Base-by-base conservation (phyloP, 805 yeast species). In the Zygosaccharomyces siamensis region DNA sequence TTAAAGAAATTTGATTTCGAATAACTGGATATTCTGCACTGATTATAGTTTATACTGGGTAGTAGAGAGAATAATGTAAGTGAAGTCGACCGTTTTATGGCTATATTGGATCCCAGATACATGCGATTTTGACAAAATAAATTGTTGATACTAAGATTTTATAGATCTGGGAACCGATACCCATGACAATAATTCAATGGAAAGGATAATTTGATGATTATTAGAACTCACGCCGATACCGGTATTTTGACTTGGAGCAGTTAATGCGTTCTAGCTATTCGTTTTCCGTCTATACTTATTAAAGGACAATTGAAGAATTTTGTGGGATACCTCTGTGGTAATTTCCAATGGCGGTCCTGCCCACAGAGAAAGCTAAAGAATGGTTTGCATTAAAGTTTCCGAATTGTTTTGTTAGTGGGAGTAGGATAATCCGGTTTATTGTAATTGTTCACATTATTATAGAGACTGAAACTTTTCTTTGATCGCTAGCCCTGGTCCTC, bases 81-180 rank as follows among this genome's bases (percentile, higher is more conserved):
- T 8, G 37, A 20, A 11, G 41, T 44, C 11, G 45, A 21, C 3
- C 41, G 6, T 3, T 53, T 47, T 11, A 45, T 46, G 4, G 49
- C 7, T 10, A 20, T 5, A 7, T 33, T 33, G 21, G 27, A 23
- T 5, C 32, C 44, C 46, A 70, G 55, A 41, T 63, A 66, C 27
- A 20, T 14, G 7, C 33, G n/a, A 2, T 60, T 43, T 3, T 57
- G 32, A 57, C 81, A 77, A 47, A 70, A 75, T 2, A 82, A 75
- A 56, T 79, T 80, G 38, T 67, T 57, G 1, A 75, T 61, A 27
- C 74, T 70, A 51, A 77, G 71, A 20, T 84, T 78, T 62, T 63
- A 83, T 8, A 84, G 63, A 61, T 83, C 89, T 0, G 84, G 0
- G 87, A 81, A 1, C 88, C 89, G 0, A 88, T 83, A 57, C 83